Conservation (phyloP, 2,329 filamentous ascomycete genomes). For the Fusarium camptoceras region DNA sequence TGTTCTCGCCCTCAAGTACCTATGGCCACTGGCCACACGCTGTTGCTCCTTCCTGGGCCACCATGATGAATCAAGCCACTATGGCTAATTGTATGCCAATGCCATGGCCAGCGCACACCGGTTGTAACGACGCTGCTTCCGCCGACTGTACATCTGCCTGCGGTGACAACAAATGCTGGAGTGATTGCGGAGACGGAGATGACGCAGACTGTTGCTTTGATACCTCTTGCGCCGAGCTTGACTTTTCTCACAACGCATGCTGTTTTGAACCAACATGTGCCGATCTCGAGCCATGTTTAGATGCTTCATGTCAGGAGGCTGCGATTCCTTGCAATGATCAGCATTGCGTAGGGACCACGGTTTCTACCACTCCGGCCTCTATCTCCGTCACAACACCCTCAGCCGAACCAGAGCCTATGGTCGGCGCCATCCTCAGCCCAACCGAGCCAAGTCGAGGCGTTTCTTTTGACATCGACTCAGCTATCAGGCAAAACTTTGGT, state of each 20-base stretch:
- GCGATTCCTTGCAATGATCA: slow-evolving; percentile 52
- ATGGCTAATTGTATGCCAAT: slow-evolving; percentile 30
- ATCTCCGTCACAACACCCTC: slow-evolving; percentile 48
- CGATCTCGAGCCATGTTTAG: slow-evolving; percentile 54
- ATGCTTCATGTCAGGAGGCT: slow-evolving; percentile 48
- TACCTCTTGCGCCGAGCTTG: slow-evolving; percentile 48
- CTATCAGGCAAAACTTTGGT: slow-evolving; percentile 20
- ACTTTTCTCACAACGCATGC: slow-evolving; percentile 35
- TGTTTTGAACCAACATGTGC: slow-evolving; percentile 51
- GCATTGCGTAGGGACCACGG: slow-evolving; percentile 49
- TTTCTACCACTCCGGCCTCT: slow-evolving; percentile 44
- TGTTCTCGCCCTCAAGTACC: slow-evolving; percentile 19
- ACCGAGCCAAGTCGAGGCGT: slow-evolving; percentile 16
- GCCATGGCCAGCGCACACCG: slow-evolving; percentile 34
- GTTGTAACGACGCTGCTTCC: slow-evolving; percentile 49
- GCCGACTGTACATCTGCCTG: slow-evolving; percentile 53
- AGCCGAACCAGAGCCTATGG: slow-evolving; percentile 43
- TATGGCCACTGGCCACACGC: slow-evolving; percentile 20
- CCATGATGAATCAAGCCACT: slow-evolving; percentile 32
- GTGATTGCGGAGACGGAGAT: slow-evolving; percentile 50
- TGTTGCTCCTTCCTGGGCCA: slow-evolving; percentile 31
- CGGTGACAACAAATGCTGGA: slow-evolving; percentile 47
- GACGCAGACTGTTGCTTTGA: slow-evolving; percentile 53
- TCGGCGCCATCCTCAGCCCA: slow-evolving; percentile 33
- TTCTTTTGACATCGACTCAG: slow-evolving; percentile 28